These are phyloP conservation scores for Carex arenaria DNA, from an alignment of 202 grass and related monocot genomes.

Conservation along the genomic window DNA sequence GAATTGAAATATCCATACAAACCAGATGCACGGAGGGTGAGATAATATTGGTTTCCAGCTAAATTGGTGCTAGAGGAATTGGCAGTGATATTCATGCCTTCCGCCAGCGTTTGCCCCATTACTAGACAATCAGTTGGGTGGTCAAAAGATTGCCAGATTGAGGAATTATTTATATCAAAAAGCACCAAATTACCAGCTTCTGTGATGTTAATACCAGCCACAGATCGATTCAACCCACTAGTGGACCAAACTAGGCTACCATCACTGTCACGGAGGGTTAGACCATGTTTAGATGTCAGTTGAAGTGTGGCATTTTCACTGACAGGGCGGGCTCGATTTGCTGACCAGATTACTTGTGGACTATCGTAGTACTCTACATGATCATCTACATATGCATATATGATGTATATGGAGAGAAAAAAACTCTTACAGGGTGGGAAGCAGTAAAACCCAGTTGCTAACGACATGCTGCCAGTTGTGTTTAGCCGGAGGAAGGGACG, in stretches of 20 bases:
- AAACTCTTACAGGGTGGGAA: conserved; percentile 12
- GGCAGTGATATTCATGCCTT: conserved; percentile 23
- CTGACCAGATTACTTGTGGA: conserved; percentile 34
- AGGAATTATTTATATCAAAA: conserved; percentile 18
- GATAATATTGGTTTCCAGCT: conserved; percentile 3
- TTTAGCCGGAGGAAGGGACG: background rate
- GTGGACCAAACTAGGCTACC: conserved; percentile 33
- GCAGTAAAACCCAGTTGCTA: conserved; percentile 37
- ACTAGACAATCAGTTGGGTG: conserved; percentile 39
- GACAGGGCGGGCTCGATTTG: conserved; percentile 26
- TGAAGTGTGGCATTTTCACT: conserved; percentile 34
- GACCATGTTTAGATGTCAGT: conserved; percentile 30
- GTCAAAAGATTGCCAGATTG: conserved; percentile 41
- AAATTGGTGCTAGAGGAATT: conserved; percentile 15
- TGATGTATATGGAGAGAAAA: conserved; percentile 23
- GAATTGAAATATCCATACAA: conserved; percentile 8
- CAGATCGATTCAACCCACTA: background rate
- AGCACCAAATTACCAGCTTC: conserved; percentile 35
- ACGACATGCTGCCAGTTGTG: background rate
- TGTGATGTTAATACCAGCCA: conserved; percentile 28
- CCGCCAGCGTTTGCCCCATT: conserved; percentile 19
- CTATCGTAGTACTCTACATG: no score
- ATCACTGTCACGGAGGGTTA: conserved; percentile 36
- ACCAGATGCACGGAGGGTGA: conserved; percentile 4
- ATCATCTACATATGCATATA: background rate